Base-by-base conservation (phyloP, 768 basidiomycete genomes). In the Phlebiopsis gigantea region DNA sequence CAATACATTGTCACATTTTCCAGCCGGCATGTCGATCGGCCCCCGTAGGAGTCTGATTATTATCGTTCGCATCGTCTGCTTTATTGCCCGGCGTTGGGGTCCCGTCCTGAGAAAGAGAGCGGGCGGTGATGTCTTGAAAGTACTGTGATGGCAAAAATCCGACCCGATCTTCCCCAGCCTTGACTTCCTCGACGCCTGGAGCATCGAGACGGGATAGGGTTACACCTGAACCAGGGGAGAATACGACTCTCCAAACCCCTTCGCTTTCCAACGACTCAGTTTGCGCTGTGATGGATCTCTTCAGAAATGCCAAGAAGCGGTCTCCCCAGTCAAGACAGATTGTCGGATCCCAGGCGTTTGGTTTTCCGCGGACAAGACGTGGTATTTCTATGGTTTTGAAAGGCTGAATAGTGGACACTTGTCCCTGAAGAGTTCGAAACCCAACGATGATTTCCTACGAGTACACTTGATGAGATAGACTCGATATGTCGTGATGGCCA, bases 351-450 rank as follows among this genome's bases (percentile, higher is more conserved):
- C 93, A 95, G 26, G 80, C 82, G 31, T 76, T 79, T 7, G 84
- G 77, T 65, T 87, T 90, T 8, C 82, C 87, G 50, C 88, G 84
- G 19, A 93, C 84, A 50, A 85, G 68, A 28, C 89, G 83, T 50
- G 93, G 93, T 45, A 95, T 75, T 58, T 91, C 77, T 50, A 88
- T 78, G 15, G 93, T 95, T 63, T 85, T 79, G 72, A 93, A 92
- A 10, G 79, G 72, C 67, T 90, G 89, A 6, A 81, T 76, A 4
- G 82, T 83, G 14, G 77, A 77, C 17, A 92, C 66, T 30, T 82
- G 73, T 22, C 92, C 93, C n/a, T 79, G 71, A 15, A 84, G 85
- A 28, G 86, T 91, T 46, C 93, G 84, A 68, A 95, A 95, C 51
- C 93, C 93, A 25, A 95, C 91, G 9, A 93, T 70, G 50, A 95